These are phyloP conservation scores for Daedalea quercina DNA, from an alignment of 768 basidiomycete genomes.

Conservation along the genomic window DNA sequence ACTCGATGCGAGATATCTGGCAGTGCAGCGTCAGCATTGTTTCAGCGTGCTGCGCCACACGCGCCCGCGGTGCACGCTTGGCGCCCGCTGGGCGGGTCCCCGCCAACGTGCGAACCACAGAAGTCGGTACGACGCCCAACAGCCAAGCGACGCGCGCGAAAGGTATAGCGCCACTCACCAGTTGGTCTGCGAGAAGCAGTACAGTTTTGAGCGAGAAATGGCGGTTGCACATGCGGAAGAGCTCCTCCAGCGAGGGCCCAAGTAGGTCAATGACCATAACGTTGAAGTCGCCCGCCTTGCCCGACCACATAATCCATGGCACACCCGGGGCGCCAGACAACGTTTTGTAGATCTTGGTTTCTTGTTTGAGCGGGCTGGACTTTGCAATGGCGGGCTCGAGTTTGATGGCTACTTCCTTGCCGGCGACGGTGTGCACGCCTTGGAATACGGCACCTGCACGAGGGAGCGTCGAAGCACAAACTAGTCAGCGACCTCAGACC, in stretches of 20 bases:
- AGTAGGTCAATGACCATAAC: conserved; percentile 97
- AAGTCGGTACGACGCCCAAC: too few relatives aligned
- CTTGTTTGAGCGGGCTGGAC: conserved; percentile 72
- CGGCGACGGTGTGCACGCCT: conserved; percentile 74
- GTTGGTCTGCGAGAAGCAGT: conserved; percentile 87
- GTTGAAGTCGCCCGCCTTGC: conserved; percentile 89
- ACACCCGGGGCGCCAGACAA: conserved; percentile 86
- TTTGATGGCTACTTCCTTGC: conserved; percentile 82
- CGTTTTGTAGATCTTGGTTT: conserved; percentile 88
- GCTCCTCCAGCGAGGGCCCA: conserved; percentile 82
- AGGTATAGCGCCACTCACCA: conserved; percentile 44
- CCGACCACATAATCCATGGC: conserved; percentile 90
- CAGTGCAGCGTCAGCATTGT: not conserved
- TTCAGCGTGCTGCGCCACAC: not conserved
- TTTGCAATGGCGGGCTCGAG: conserved; percentile 56
- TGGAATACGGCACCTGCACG: conserved; percentile 64
- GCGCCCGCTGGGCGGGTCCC: too few relatives aligned
- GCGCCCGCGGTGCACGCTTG: not conserved
- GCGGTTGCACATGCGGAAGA: conserved; percentile 85
- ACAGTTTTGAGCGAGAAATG: conserved; percentile 95
- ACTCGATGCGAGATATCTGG: conserved; percentile 92
- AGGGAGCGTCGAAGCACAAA: not conserved
- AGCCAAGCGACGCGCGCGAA: not conserved
- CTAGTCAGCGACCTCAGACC: not conserved
- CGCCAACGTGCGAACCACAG: too few relatives aligned